Base-by-base conservation (phyloP, 768 basidiomycete species). In the Macrolepiota dolichaula region DNA sequence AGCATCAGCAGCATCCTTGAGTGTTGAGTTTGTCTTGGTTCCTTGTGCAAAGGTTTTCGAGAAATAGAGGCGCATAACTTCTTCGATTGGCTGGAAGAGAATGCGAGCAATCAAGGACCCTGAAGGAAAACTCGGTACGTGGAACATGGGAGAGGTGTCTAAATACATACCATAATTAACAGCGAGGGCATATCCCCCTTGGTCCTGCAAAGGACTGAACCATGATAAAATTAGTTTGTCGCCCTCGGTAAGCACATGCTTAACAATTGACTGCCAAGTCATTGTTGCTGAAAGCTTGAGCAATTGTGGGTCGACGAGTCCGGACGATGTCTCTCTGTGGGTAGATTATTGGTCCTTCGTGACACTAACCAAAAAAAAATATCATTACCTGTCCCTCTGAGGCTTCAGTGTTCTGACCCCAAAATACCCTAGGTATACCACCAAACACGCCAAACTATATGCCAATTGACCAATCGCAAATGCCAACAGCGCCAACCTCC, bases 141-240 rank as follows among this genome's bases (percentile, higher is more conserved):
- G n/a, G 15, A 42, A 27, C 4, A 59, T 47, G 19, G 17, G 19
- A 55, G 22, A 15, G 52, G n/a, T 25, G 9, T 44, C n/a, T 15
- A 56, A 5, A 42, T 13, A 70, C 83, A 52, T 55, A 92, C 96
- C 97, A 70, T 98, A 99, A 72, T 98, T 98, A 40, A 91, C 89
- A 12, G 97, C 96, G 12, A 98, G 80, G 0, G 96, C 96, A 71
- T 97, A 98, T 1, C 94, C 96, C 3, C 94, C 96, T 73, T 98
- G 95, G 70, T 96, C 90, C 50, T 86, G 78, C 53, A 96, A 75
- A 32, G 90, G 87, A 62, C 94, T 94, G 68, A 93, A 85, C 70
- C 83, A 85, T 0, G 92, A 92, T 17, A 99, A 80, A 11, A 96
- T 82, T 47, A 98, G 76, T 68, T 97, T 94, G 72, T 99, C 97